Evolutionary conservation across 208 protist species (phyloP), one percentile per base, ranked within the genome.

Genomic region (Trypanosoma avium): DNA sequence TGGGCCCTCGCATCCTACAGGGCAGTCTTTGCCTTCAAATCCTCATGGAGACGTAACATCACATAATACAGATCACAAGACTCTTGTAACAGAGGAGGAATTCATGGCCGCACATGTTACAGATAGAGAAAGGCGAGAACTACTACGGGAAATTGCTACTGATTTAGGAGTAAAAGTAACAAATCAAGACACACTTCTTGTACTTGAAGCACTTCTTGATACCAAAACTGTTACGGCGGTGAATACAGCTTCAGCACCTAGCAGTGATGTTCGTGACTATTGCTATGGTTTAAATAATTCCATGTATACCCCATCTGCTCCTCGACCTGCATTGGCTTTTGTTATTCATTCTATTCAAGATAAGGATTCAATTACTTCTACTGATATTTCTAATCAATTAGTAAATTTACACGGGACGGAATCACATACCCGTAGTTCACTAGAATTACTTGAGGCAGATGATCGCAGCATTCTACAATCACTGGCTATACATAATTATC

Each of bases 401-500:
- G 46, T 33, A 8, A 15, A 26, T 10, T 17, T 63, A 12, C 21
- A 29, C 4, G n/a, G 24, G 21, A 46, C 52, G 45, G 58, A 63
- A 32, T 21, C 42, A 17, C 5, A 43, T 10, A 22, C 46, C n/a
- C 58, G 58, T 32, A n/a, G 21, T 4, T 24, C 45, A 35, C 46
- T 63, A 3, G 58, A 63, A 36, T 26, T 63, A n/a, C 30, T 63
- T 19, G 58, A 27, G 30, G 58, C 19, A 36, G 58, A 63, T 40
- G 58, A 63, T 2, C 38, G 27, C 27, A 32, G 46, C 10, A 63
- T 63, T 54, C 5, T 53, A n/a, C n/a, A 32, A 8, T 42, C 58
- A 21, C n/a, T 22, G 46, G 12, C 6, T 26, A 0, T 27, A 10
- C 58, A 22, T 22, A 32, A 0, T 8, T 13, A 43, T 17, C 21